phyloP scores from a whole-genome alignment of 2,329 filamentous ascomycete species.

The Cryphonectria naterciae region DNA sequence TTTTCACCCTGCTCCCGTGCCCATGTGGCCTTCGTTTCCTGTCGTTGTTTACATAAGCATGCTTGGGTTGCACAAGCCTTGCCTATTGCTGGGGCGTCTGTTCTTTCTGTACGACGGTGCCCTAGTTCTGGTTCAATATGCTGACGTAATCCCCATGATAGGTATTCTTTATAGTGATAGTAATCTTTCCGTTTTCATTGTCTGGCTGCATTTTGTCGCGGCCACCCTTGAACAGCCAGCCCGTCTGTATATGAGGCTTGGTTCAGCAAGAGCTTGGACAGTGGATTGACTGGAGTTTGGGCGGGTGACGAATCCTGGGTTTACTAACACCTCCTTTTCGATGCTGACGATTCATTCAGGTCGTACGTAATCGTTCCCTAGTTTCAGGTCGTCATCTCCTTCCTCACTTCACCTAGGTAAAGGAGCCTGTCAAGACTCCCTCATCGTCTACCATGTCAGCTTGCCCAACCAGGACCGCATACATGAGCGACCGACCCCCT shows the following conservation, averaged over 20 bases:
- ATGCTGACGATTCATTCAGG: background rate
- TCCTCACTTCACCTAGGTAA: background rate
- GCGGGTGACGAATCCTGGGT: background rate
- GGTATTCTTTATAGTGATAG: no score
- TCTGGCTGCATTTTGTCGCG: no score
- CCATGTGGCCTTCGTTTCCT: no score
- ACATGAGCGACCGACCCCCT: conserved; percentile 6
- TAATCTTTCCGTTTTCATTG: no score
- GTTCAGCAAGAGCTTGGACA: background rate
- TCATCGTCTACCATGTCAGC: background rate
- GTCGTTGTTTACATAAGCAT: no score
- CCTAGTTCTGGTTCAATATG: no score
- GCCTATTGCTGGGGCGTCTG: no score
- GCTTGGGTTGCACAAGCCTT: no score
- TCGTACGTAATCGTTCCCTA: background rate
- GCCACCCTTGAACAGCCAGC: background rate
- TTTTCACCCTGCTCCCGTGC: no score
- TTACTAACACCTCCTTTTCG: background rate
- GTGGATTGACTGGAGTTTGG: no score
- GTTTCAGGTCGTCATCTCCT: background rate
- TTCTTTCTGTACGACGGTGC: no score
- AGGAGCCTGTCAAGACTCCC: background rate
- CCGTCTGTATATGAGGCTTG: background rate
- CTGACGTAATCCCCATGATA: no score
- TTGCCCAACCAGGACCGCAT: background rate